Conservation (phyloP, 768 basidiomycete species). For the Boletus speciosus region DNA sequence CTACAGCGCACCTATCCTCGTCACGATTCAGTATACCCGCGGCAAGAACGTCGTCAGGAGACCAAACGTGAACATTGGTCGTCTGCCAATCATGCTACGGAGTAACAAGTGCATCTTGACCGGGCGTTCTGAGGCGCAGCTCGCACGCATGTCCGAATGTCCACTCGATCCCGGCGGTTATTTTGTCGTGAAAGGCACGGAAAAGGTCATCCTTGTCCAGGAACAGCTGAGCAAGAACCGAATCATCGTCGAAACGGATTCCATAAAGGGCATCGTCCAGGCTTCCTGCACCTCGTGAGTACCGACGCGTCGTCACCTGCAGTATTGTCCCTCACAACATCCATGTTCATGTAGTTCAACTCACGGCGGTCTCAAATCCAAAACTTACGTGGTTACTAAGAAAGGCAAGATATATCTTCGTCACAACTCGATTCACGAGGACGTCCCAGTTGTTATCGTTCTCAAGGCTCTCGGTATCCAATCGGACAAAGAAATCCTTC, state of each 20-base stretch:
- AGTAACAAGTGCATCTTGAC: conserved; percentile 93
- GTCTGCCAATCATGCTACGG: conserved; percentile 93
- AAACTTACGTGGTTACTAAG: conserved; percentile 96
- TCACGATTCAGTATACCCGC: conserved; percentile 92
- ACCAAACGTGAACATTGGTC: conserved; percentile 80
- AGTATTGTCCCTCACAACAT: conserved; percentile 8
- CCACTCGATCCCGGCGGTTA: conserved; percentile 99
- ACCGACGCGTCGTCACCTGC: background rate
- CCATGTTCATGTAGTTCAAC: conserved; percentile 51
- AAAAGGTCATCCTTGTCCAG: conserved; percentile 98
- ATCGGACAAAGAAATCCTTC: conserved; percentile 95
- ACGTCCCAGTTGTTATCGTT: conserved; percentile 93
- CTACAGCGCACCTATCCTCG: conserved; percentile 89
- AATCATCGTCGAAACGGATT: conserved; percentile 96
- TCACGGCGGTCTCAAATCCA: conserved; percentile 86
- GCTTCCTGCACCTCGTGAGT: conserved; percentile 95
- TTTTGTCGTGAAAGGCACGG: conserved; percentile 98
- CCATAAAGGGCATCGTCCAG: conserved; percentile 84
- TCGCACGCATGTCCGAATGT: conserved; percentile 96
- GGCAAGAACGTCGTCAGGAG: conserved; percentile 86
- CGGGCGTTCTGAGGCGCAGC: conserved; percentile 67
- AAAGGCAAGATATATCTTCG: conserved; percentile 93
- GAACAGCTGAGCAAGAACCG: conserved; percentile 99
- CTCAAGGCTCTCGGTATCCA: conserved; percentile 96
- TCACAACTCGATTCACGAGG: conserved; percentile 96